phyloP scores from a whole-genome alignment of 257 asterid species.

The Marsdenia floribunda region DNA sequence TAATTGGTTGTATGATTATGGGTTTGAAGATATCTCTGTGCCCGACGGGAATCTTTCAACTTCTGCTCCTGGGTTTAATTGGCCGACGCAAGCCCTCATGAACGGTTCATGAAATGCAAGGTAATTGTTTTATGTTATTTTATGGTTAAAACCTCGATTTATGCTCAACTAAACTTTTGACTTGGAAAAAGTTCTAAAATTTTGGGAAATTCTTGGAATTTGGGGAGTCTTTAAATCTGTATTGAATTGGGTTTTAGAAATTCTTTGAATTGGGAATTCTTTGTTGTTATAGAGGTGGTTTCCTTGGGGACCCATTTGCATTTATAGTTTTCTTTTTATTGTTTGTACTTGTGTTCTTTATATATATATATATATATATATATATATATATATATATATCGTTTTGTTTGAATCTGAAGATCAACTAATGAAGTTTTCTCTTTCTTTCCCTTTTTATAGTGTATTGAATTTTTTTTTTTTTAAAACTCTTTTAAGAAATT shows the following conservation, averaged over 20 bases:
- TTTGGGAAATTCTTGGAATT: not conserved
- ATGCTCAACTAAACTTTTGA: not conserved
- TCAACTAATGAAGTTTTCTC: not conserved
- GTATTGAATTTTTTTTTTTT: not conserved
- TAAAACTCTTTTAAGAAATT: no score
- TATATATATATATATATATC: not conserved
- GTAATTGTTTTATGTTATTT: conserved; percentile 25
- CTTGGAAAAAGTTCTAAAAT: not conserved
- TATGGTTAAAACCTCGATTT: not conserved
- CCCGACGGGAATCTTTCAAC: conserved; percentile 52
- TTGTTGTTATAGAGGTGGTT: not conserved
- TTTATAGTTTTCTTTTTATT: not conserved
- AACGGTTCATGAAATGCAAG: conserved; percentile 54
- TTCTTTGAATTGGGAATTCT: not conserved
- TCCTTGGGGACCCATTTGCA: not conserved
- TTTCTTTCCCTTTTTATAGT: not conserved
- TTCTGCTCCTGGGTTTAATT: conserved; percentile 54
- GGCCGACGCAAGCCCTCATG: conserved; percentile 54
- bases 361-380: no score
- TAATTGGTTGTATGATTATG: conserved; percentile 87
- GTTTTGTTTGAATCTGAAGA: not conserved
- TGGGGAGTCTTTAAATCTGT: not conserved
- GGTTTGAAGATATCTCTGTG: conserved; percentile 56
- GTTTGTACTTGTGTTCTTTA: not conserved
- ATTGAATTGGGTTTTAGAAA: not conserved